Conservation (phyloP, 2,329 filamentous ascomycete species). For the Elsinoe necatrix region DNA sequence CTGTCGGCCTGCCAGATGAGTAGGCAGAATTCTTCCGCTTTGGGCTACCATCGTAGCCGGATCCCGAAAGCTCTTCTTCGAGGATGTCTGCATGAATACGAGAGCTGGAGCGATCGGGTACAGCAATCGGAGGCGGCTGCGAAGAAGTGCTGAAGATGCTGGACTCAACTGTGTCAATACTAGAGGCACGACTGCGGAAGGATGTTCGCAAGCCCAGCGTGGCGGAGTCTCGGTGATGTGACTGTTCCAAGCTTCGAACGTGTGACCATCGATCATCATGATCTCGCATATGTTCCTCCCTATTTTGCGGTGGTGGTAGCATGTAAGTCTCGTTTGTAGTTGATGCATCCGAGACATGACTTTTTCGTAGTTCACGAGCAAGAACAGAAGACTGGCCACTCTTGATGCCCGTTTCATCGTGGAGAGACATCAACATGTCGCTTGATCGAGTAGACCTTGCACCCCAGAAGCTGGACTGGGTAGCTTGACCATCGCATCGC, state of each 20-base stretch:
- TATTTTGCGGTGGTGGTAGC: not conserved
- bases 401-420: constrained; percentile 11
- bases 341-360: not conserved
- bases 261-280: not conserved
- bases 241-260: not conserved
- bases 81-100: constrained; percentile 53
- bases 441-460: constrained; percentile 6
- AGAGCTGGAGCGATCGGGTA: constrained; percentile 82
- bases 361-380: constrained; percentile 8
- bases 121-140: constrained; percentile 71
- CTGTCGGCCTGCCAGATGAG: constrained; percentile 23
- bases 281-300: not conserved
- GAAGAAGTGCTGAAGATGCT: constrained; percentile 29
- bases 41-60: constrained; percentile 5
- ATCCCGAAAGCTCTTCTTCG: constrained; percentile 1
- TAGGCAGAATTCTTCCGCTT: not conserved
- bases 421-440: constrained; percentile 4
- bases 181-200: constrained; percentile 11
- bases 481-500: not conserved
- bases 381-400: constrained; percentile 12
- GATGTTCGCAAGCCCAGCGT: not conserved
- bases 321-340: not conserved
- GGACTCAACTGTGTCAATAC: constrained; percentile 21
- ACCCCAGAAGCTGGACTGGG: constrained; percentile 12
- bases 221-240: not conserved